Evolutionary conservation across 768 basidiomycete genomes (phyloP).

Genomic region (Mycena leptocephala): DNA sequence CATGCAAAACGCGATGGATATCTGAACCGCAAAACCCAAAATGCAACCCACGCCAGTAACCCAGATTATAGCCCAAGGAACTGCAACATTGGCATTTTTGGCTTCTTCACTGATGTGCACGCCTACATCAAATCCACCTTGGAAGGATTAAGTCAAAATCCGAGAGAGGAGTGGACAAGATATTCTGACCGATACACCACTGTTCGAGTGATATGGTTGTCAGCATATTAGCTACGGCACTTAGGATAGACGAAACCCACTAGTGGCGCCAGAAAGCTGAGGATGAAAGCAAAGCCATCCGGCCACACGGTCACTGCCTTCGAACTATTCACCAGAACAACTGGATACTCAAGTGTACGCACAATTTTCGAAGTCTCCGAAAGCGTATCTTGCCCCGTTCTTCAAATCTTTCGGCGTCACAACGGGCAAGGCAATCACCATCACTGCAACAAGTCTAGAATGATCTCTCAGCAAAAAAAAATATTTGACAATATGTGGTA

Average conservation of each 20-base stretch:
- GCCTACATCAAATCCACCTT: conserved; percentile 68
- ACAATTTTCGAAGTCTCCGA: conserved; percentile 10
- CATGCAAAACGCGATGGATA: conserved; percentile 72
- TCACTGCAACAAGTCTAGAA: background rate
- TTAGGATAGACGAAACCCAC: conserved; percentile 50
- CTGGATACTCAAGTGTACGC: too few species aligned
- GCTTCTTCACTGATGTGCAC: conserved; percentile 49
- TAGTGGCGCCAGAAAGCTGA: conserved; percentile 66
- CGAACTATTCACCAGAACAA: background rate
- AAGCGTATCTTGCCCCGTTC: background rate
- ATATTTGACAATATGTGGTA: background rate
- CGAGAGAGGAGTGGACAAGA: background rate
- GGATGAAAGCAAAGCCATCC: conserved; percentile 64
- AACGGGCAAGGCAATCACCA: background rate
- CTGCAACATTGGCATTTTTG: conserved; percentile 68
- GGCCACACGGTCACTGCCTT: conserved; percentile 60
- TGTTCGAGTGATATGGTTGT: background rate
- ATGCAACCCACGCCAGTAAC: conserved; percentile 62
- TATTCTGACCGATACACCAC: conserved; percentile 4
- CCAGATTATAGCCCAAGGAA: conserved; percentile 72
- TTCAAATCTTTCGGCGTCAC: background rate
- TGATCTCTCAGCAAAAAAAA: background rate
- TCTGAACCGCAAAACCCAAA: conserved; percentile 61
- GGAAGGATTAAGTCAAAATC: background rate
- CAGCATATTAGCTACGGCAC: too few species aligned